Evolutionary conservation across 768 basidiomycete genomes (phyloP), one percentile per base, ranked within the genome.

Genomic region (Boletus pseudo-olivaceus): DNA sequence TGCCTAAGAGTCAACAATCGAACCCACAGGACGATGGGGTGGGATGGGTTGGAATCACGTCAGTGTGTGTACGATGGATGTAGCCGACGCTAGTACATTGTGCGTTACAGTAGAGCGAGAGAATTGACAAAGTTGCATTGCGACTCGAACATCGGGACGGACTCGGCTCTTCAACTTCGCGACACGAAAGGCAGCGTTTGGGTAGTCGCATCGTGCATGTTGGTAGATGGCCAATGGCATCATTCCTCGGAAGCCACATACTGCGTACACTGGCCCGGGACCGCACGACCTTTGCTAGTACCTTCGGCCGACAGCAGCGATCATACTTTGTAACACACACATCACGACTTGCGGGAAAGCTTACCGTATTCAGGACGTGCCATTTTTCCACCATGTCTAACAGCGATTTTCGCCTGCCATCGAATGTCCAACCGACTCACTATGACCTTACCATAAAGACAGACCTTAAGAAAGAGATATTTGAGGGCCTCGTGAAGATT

Each of bases 381-480:
- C 33, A 15, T 6, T 56, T 58, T 35, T 51, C 55, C 15, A 47
- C 55, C 27, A 58, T 59, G 60, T 51, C 64, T 33, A 42, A 34
- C 54, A 54, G 23, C 4, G 47, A 56, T 30, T 72, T 70, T 51
- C 83, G 89, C 61, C 80, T 92, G 49, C 88, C 88, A 19, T 76
- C 77, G 1, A 73, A 84, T 58, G 80, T 88, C 50, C 82, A 78
- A 62, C 85, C 90, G 12, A 78, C 71, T 7, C 90, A 93, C 67
- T 95, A 94, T 70, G 86, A 90, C 60, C 65, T 93, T 47, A 83
- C 82, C 43, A 73, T 94, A 66, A 83, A 81, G 64, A 94, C 92
- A 4, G 91, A 98, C 72, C 82, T 98, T 49, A 79, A 87, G 52
- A 78, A 77, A n/a, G 78, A 84, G 55, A 79, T 73, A 10, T 98